These are phyloP conservation scores for Hordeum marinum DNA, from an alignment of 176 grass and related monocot species.

Conservation along the genomic window DNA sequence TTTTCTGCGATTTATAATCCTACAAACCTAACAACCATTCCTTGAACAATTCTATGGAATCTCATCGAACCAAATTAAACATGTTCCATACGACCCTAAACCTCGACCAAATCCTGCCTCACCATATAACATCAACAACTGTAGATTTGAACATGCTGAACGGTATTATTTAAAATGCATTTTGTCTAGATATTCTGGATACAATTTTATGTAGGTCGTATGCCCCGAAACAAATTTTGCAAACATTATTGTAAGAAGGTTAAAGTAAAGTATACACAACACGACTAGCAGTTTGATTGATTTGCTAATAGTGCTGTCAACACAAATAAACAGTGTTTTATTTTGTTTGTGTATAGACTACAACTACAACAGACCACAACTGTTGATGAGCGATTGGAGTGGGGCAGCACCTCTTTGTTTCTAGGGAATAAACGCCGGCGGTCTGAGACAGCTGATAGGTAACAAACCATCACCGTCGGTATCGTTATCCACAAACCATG, in stretches of 20 bases:
- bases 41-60: too few relatives aligned
- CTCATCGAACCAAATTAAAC: too few relatives aligned
- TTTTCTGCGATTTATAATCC: too few relatives aligned
- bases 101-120: too few relatives aligned
- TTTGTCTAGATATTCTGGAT: too few relatives aligned
- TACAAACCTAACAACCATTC: too few relatives aligned
- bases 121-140: too few relatives aligned
- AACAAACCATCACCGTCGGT: background rate
- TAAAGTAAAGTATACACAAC: background rate
- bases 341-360: background rate
- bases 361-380: background rate
- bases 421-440: background rate
- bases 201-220: background rate
- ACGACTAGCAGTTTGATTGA: background rate
- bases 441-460: background rate
- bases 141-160: too few relatives aligned
- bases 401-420: background rate
- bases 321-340: background rate
- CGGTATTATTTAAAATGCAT: too few relatives aligned
- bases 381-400: background rate
- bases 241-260: background rate
- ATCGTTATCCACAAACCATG: background rate
- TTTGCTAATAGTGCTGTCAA: background rate
- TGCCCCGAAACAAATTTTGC: background rate
- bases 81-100: too few relatives aligned